phyloP scores from a whole-genome alignment of 2,329 filamentous ascomycete genomes.

The Stachybotrys elegans region DNA sequence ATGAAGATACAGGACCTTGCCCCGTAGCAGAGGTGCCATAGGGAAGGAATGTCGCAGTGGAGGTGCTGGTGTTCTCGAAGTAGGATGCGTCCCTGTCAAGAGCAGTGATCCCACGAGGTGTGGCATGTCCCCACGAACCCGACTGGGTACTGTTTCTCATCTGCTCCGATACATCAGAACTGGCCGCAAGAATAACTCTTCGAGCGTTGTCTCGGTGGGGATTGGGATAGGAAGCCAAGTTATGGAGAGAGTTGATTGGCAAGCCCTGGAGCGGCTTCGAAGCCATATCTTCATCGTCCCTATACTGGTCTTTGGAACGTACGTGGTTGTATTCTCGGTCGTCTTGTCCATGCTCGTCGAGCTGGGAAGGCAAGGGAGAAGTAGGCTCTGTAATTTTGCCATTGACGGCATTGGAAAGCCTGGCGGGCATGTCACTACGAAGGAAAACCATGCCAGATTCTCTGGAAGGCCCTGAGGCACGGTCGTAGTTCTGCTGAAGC shows the following conservation, averaged over 20 bases:
- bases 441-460: too few species aligned
- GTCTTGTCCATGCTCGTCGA: too few species aligned
- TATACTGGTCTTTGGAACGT: too few species aligned
- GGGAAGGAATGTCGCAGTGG: background rate
- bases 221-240: slow-evolving; percentile 51
- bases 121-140: too few species aligned
- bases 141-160: too few species aligned
- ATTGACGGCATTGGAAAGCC: too few species aligned
- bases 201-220: slow-evolving; percentile 48
- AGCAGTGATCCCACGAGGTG: too few species aligned
- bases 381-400: slow-evolving; percentile 17
- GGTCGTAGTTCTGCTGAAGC: slow-evolving; percentile 50
- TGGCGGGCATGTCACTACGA: too few species aligned
- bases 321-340: too few species aligned
- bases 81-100: background rate
- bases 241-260: slow-evolving; percentile 44
- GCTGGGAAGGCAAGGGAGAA: slow-evolving; percentile 12
- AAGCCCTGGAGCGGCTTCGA: slow-evolving; percentile 30
- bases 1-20: background rate
- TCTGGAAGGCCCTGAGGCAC: too few species aligned
- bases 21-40: background rate
- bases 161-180: background rate
- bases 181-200: slow-evolving; percentile 22
- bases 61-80: background rate
- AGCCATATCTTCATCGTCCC: slow-evolving; percentile 20